A percentile compares a stretch with the other conserved stretches of the same genome.
These are phyloP conservation scores for Corrigiola litoralis DNA, from an alignment of 179 eudicot genomes.

Conservation along the genomic window DNA sequence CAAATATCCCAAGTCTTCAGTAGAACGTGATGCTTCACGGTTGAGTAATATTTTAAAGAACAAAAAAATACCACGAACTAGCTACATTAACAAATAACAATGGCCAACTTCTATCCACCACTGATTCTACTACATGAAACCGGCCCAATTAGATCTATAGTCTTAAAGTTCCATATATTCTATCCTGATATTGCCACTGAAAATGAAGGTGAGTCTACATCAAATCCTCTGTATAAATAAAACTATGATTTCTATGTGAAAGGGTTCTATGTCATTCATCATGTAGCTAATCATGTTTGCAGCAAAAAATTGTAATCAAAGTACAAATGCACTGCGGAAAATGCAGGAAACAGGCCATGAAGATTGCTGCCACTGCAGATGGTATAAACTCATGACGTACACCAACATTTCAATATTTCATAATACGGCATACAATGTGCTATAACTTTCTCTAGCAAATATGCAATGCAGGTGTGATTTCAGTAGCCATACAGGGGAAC, in stretches of 20 bases:
- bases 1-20: not conserved
- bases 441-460: not conserved
- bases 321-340: constrained; percentile 25
- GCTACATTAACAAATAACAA: too few species aligned
- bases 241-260: too few species aligned
- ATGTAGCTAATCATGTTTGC: constrained; percentile 6
- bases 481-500: constrained; percentile 33
- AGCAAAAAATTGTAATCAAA: constrained; percentile 34
- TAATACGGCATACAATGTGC: not conserved
- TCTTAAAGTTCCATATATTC: not conserved
- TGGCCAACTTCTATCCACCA: too few species aligned
- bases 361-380: constrained; percentile 32
- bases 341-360: constrained; percentile 34
- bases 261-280: too few species aligned
- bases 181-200: too few species aligned
- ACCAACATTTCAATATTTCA: not conserved
- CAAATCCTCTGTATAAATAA: too few species aligned
- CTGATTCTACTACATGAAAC: too few species aligned
- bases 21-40: not conserved
- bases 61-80: too few species aligned
- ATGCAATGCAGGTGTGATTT: constrained; percentile 24
- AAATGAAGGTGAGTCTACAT: constrained; percentile 16
- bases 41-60: too few species aligned
- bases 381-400: too few species aligned
- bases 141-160: too few species aligned